These are phyloP conservation scores for Diaporthe sp. DNA, from an alignment of 2,329 filamentous ascomycete genomes.

Conservation along the genomic window DNA sequence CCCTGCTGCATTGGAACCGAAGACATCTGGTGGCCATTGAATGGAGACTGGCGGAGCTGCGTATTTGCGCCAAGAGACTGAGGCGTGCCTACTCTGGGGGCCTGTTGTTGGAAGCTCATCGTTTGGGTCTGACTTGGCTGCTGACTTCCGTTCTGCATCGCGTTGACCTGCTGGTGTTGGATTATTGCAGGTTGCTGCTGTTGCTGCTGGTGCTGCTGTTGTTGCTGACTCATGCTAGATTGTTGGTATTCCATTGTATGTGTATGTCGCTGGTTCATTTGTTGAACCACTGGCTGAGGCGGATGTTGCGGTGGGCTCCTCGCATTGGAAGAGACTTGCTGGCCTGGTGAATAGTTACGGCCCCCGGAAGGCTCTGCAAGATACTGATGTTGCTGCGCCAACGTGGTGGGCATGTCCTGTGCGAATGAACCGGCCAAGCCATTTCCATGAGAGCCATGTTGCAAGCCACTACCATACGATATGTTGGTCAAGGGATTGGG, in stretches of 20 bases:
- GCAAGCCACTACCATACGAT: constrained; percentile 29
- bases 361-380: constrained; percentile 15
- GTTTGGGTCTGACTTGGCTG: constrained; percentile 37
- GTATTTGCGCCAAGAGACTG: constrained; percentile 26
- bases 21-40: constrained; percentile 32
- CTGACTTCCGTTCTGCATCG: constrained; percentile 16
- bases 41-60: constrained; percentile 40
- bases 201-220: constrained; percentile 45
- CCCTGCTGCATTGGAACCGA: constrained; percentile 37
- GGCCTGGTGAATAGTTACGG: constrained; percentile 20
- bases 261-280: constrained; percentile 36
- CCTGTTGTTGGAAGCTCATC: constrained; percentile 34
- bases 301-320: constrained; percentile 39
- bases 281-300: constrained; percentile 39
- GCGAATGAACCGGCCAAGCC: constrained; percentile 27
- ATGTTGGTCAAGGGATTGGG: constrained; percentile 30
- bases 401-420: constrained; percentile 34
- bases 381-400: constrained; percentile 37
- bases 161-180: constrained; percentile 45
- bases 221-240: constrained; percentile 45
- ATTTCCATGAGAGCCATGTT: constrained; percentile 31
- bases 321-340: constrained; percentile 16
- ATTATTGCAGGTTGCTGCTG: constrained; percentile 14
- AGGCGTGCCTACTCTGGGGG: constrained; percentile 36
- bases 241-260: constrained; percentile 40